Conservation (phyloP, 331 rosid genomes). For the Rosa hybrid region DNA sequence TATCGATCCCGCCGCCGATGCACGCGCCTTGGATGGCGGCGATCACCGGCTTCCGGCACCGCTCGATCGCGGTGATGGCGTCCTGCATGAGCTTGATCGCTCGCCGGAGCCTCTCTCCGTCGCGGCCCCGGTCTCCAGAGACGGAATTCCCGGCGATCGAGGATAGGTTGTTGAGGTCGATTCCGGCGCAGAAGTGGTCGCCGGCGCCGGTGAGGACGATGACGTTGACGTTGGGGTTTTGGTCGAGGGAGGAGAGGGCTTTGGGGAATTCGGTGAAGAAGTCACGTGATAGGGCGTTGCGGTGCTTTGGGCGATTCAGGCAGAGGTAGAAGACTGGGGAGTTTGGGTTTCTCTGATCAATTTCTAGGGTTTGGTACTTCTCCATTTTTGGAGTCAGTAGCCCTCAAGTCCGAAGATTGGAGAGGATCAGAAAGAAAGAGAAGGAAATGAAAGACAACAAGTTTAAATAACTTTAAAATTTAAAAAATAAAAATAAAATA, state of each 20-base stretch:
- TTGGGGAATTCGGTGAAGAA: constrained; percentile 71
- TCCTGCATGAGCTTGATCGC: constrained; percentile 67
- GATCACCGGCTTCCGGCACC: constrained; percentile 85
- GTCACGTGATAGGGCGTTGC: constrained; percentile 62
- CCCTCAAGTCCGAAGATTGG: not conserved
- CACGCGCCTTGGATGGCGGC: constrained; percentile 76
- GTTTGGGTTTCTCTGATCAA: constrained; percentile 38
- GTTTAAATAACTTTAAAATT: too few species aligned
- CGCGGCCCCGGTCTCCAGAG: constrained; percentile 48
- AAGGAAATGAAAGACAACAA: not conserved
- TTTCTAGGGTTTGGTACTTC: constrained; percentile 52
- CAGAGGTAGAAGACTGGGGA: constrained; percentile 53
- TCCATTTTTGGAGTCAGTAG: constrained; percentile 29
- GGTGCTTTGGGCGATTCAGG: constrained; percentile 63
- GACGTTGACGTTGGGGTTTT: constrained; percentile 54
- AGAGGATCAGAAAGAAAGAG: not conserved
- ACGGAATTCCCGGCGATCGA: constrained; percentile 12
- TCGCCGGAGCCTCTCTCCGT: constrained; percentile 64
- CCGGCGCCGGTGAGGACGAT: constrained; percentile 73
- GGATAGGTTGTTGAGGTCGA: constrained; percentile 52
- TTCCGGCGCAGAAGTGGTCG: constrained; percentile 79
- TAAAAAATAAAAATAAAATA: not conserved
- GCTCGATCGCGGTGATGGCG: constrained; percentile 67
- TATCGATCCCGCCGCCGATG: constrained; percentile 80
- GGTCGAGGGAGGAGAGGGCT: constrained; percentile 67